Base-by-base conservation (phyloP, 1,139 yeast species). In the Pichia kudriavzevii region DNA sequence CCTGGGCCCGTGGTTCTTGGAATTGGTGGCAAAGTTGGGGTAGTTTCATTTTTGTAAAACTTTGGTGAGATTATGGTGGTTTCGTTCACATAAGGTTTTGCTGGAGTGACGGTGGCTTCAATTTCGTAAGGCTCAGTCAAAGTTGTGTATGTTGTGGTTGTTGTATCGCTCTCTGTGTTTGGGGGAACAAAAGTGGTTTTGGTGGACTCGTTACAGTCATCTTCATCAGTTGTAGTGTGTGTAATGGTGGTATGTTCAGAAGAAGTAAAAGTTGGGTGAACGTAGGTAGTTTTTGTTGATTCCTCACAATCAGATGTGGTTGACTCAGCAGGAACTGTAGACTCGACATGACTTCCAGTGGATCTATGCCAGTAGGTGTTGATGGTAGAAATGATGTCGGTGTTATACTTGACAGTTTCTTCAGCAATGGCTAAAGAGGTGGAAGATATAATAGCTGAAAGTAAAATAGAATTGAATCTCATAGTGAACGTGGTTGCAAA, bases 121-220 rank as follows among this genome's bases (percentile, higher is more conserved):
- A n/a, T n/a, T n/a, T n/a, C n/a, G n/a, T n/a, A n/a, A n/a, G n/a
- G n/a, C n/a, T n/a, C n/a, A n/a, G n/a, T n/a, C n/a, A n/a, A n/a
- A n/a, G n/a, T n/a, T n/a, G n/a, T n/a, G n/a, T n/a, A n/a, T n/a
- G n/a, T n/a, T n/a, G n/a, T n/a, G n/a, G n/a, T n/a, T n/a, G n/a
- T n/a, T n/a, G n/a, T n/a, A n/a, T n/a, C n/a, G n/a, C n/a, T n/a
- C n/a, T n/a, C n/a, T n/a, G n/a, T n/a, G n/a, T n/a, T n/a, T n/a
- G n/a, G n/a, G 10, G 12, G 10, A 7, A 15, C 28, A 26, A 12
- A 15, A 16, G 15, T 26, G 11, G 22, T 8, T 17, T 26, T 26
- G 22, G 29, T 26, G 12, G 29, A 17, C 19, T 26, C 29, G 15
- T 13, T 11, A 26, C 29, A 26, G 22, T 26, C 29, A 5, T n/a